phyloP scores from a whole-genome alignment of 176 grass and related monocot species.

The Tillandsia leiboldiana region DNA sequence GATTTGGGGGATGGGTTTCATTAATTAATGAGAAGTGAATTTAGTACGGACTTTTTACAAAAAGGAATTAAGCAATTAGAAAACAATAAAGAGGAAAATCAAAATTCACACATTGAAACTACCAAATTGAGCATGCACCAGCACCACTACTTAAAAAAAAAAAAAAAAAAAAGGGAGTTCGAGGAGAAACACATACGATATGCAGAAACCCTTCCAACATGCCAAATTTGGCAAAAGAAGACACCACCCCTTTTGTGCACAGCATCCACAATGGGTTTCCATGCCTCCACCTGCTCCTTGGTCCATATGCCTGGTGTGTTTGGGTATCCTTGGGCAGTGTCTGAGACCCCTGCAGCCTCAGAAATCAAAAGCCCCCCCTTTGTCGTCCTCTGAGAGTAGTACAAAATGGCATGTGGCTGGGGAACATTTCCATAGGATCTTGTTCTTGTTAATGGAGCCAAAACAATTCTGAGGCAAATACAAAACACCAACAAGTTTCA shows the following conservation, averaged over 20 bases:
- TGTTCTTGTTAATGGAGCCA: conserved; percentile 48
- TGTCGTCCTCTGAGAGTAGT: conserved; percentile 40
- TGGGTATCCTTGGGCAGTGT: conserved; percentile 62
- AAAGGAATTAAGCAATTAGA: too few relatives aligned
- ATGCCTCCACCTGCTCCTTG: conserved; percentile 63
- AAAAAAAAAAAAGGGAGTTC: too few relatives aligned
- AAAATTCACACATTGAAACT: not conserved
- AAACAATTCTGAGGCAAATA: conserved; percentile 21
- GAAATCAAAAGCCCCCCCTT: conserved; percentile 46
- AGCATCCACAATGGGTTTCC: conserved; percentile 51
- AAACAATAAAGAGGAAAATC: too few relatives aligned
- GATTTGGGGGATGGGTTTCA: too few relatives aligned
- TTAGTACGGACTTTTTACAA: too few relatives aligned
- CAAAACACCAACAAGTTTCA: too few relatives aligned
- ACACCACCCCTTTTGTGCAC: conserved; percentile 38
- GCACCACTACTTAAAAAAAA: too few relatives aligned
- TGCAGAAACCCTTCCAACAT: conserved; percentile 28
- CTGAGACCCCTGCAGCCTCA: conserved; percentile 51
- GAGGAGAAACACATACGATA: conserved; percentile 34
- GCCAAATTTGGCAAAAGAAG: too few relatives aligned
- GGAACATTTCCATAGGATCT: conserved; percentile 38
- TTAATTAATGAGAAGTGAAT: too few relatives aligned
- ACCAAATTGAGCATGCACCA: conserved; percentile 12
- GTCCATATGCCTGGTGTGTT: conserved; percentile 62
- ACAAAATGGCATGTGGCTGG: conserved; percentile 40